A percentile compares a stretch with the other conserved stretches of the same genome.
Conservation (phyloP, 2,329 filamentous ascomycete genomes). For the Boeremia exigua region DNA sequence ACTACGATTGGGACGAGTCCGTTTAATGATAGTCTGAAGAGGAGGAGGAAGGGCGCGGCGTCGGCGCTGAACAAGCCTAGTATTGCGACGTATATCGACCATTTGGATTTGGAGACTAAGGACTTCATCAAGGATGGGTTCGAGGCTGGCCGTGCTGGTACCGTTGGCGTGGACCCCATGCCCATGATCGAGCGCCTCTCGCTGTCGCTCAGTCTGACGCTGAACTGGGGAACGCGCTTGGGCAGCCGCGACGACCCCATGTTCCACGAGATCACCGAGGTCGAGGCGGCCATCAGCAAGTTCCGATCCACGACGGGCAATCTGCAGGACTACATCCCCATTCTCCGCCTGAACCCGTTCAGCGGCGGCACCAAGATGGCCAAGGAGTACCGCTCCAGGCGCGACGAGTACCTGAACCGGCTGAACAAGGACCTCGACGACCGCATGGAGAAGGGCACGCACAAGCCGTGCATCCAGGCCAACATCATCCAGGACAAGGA, state of each 20-base stretch:
- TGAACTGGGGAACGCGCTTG: conserved; percentile 71
- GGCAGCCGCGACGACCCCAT: conserved; percentile 64
- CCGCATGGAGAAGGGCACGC: conserved; percentile 64
- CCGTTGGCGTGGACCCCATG: conserved; percentile 66
- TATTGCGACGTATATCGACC: conserved; percentile 66
- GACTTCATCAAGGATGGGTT: conserved; percentile 68
- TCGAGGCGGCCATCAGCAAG: conserved; percentile 66
- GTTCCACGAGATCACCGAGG: conserved; percentile 68
- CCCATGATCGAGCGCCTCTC: conserved; percentile 71
- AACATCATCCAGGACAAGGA: conserved; percentile 71
- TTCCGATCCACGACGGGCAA: conserved; percentile 67
- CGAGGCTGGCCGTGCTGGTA: conserved; percentile 63
- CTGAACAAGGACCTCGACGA: conserved; percentile 66
- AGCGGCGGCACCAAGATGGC: conserved; percentile 64
- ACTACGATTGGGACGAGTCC: conserved; percentile 73
- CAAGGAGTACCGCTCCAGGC: conserved; percentile 64
- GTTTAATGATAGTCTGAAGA: conserved; percentile 69
- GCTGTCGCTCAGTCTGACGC: conserved; percentile 66
- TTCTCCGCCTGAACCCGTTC: conserved; percentile 67
- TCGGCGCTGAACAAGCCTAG: conserved; percentile 70
- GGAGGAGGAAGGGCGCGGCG: conserved; percentile 68
- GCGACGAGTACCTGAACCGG: conserved; percentile 65
- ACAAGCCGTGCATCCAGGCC: conserved; percentile 70
- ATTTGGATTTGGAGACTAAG: conserved; percentile 67
- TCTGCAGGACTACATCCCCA: conserved; percentile 66